Percentiles rank a stretch among this genome's conserved stretches.
These are phyloP conservation scores for Scutellaria baicalensis DNA, from an alignment of 257 asterid species.

Conservation along the genomic window DNA sequence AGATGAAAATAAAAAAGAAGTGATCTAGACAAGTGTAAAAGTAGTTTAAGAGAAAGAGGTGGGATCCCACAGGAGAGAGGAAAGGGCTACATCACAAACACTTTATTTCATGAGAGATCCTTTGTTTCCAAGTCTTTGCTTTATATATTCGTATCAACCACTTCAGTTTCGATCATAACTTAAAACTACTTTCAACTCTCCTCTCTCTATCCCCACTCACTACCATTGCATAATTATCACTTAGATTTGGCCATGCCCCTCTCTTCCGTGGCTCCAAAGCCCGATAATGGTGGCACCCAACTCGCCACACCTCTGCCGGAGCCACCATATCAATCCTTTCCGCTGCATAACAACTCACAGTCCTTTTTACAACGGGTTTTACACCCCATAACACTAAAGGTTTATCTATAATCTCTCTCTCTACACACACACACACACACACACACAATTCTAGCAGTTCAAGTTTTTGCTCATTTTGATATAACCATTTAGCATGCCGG, in stretches of 20 bases:
- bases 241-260: conserved; percentile 51
- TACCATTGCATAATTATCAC: conserved; percentile 12
- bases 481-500: no score
- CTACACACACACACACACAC: not conserved
- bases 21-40: conserved; percentile 34
- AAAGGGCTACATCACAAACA: conserved; percentile 46
- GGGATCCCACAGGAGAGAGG: conserved; percentile 51
- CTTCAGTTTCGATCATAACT: conserved; percentile 41
- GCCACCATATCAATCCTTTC: conserved; percentile 26
- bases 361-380: conserved; percentile 43
- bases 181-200: conserved; percentile 26
- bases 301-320: conserved; percentile 29
- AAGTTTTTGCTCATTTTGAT: no score
- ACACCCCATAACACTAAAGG: conserved; percentile 72
- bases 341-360: conserved; percentile 35
- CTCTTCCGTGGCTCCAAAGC: conserved; percentile 50
- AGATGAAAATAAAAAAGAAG: conserved; percentile 30
- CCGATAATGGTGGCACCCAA: conserved; percentile 33
- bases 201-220: conserved; percentile 13
- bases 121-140: conserved; percentile 26
- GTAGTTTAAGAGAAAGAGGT: conserved; percentile 39
- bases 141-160: conserved; percentile 46
- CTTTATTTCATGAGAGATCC: conserved; percentile 30
- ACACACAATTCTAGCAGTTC: no score
- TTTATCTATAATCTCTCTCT: conserved; percentile 18